Conservation (phyloP, 768 basidiomycete genomes). For the Suillus occidentalis region DNA sequence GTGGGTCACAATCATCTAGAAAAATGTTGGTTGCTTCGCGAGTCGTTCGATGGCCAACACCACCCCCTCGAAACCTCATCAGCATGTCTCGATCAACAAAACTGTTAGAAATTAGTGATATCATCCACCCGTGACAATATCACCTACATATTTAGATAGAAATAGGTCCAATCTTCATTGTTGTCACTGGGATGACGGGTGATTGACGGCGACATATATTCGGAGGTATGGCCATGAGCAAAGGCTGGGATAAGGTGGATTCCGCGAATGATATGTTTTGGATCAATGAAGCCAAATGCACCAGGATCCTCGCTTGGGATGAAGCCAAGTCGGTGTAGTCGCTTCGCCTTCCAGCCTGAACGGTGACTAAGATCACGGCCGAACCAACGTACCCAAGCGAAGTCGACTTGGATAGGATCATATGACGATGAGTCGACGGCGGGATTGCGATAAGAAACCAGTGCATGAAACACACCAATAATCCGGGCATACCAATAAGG, state of each 20-base stretch:
- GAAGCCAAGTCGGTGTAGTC: constrained; percentile 42
- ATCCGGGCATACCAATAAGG: constrained; percentile 38
- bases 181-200: constrained; percentile 10
- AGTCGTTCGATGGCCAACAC: constrained; percentile 28
- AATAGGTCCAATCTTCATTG: constrained; percentile 32
- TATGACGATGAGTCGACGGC: constrained; percentile 6
- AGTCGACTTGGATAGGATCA: constrained; percentile 32
- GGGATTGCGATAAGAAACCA: neutral
- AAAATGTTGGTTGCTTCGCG: neutral
- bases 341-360: constrained; percentile 26
- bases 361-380: constrained; percentile 25
- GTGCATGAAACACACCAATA: neutral
- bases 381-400: constrained; percentile 44
- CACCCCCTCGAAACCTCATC: constrained; percentile 33
- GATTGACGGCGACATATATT: constrained; percentile 13
- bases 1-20: neutral
- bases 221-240: constrained; percentile 19
- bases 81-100: constrained; percentile 44
- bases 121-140: neutral
- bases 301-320: constrained; percentile 23
- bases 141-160: constrained; percentile 37
- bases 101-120: constrained; percentile 18
- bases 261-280: constrained; percentile 37
- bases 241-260: constrained; percentile 46
- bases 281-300: constrained; percentile 49